Conservation (phyloP, 768 basidiomycete genomes). For the Clavaria fumosa region DNA sequence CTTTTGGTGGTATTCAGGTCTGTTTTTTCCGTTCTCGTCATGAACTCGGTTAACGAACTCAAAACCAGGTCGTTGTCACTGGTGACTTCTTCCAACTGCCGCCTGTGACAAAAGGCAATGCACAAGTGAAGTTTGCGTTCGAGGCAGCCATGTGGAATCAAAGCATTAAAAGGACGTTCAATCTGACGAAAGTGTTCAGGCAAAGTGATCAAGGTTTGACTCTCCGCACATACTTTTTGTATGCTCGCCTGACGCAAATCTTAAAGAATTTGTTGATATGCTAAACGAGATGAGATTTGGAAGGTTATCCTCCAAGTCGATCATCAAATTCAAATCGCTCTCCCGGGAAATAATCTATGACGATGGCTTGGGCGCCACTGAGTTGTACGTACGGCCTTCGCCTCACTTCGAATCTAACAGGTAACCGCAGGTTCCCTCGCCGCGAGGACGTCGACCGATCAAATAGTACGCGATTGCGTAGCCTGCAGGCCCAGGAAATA, state of each 20-base stretch:
- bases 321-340: conserved; percentile 55
- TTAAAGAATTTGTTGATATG: conserved; percentile 89
- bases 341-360: conserved; percentile 54
- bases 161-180: conserved; percentile 68
- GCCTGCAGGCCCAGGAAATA: conserved; percentile 36
- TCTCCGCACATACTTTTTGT: conserved; percentile 1
- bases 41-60: background rate
- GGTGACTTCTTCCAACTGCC: conserved; percentile 99
- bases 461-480: conserved; percentile 53
- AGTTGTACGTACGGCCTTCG: conserved; percentile 45
- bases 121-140: conserved; percentile 72
- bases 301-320: conserved; percentile 42
- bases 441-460: conserved; percentile 85
- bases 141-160: conserved; percentile 70
- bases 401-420: background rate
- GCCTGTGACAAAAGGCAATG: conserved; percentile 59
- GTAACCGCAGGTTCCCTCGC: conserved; percentile 60
- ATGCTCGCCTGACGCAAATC: conserved; percentile 1
- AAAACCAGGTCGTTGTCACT: conserved; percentile 69
- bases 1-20: conserved; percentile 94
- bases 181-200: conserved; percentile 89
- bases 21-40: background rate
- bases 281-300: conserved; percentile 98
- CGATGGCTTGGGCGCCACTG: conserved; percentile 80
- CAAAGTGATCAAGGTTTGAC: conserved; percentile 77